These are phyloP conservation scores for Thalassiosira oceanica DNA, from an alignment of 352 stramenopile genomes.

Conservation along the genomic window DNA sequence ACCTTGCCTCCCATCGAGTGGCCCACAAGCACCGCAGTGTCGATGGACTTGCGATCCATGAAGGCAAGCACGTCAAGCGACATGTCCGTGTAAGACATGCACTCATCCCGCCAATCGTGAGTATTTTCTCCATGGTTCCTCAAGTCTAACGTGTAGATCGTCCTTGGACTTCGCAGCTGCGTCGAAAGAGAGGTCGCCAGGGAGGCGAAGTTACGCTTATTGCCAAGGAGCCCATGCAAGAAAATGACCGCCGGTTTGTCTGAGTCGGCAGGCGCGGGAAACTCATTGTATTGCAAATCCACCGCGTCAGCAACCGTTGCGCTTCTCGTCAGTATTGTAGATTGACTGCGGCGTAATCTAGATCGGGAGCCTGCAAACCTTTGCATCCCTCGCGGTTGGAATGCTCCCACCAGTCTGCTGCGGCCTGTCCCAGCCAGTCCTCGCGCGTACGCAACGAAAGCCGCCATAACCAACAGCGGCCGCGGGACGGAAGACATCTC, in stretches of 20 bases:
- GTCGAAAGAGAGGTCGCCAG: slow-evolving; percentile 56
- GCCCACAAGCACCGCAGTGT: slow-evolving; percentile 65
- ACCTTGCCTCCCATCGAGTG: slow-evolving; percentile 83
- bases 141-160: slow-evolving; percentile 72
- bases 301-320: too few species aligned
- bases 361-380: too few species aligned
- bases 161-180: slow-evolving; percentile 50
- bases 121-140: slow-evolving; percentile 77
- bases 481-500: too few species aligned
- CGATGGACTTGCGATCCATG: slow-evolving; percentile 41
- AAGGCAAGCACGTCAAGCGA: slow-evolving; percentile 66
- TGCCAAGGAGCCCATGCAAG: slow-evolving; percentile 77
- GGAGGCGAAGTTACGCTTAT: slow-evolving; percentile 79
- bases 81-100: slow-evolving; percentile 77
- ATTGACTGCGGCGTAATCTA: too few species aligned
- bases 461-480: too few species aligned
- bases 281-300: too few species aligned
- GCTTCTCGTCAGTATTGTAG: too few species aligned
- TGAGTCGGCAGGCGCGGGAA: too few species aligned
- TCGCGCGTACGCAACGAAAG: too few species aligned
- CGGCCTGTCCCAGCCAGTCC: too few species aligned
- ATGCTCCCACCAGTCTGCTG: too few species aligned
- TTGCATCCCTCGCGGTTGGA: too few species aligned
- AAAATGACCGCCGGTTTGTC: slow-evolving; percentile 51
- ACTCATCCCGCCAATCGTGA: slow-evolving; percentile 49